Evolutionary conservation across 1,139 yeast genomes (phyloP).

Genomic region (Protomyces pachydermus): DNA sequence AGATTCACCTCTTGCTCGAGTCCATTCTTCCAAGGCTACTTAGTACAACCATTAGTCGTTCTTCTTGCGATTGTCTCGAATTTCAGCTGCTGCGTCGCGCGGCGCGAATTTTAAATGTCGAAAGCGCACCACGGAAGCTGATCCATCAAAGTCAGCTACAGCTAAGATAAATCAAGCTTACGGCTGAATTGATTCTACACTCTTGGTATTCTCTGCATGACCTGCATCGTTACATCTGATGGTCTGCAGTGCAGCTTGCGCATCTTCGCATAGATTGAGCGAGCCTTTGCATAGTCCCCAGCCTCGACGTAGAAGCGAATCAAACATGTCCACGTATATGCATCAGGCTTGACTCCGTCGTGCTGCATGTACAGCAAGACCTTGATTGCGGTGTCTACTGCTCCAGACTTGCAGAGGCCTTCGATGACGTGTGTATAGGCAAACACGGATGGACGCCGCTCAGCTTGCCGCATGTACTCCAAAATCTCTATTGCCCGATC

Average conservation of each 20-base stretch:
- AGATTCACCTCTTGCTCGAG: no score
- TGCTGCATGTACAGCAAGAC: slow-evolving; percentile 17
- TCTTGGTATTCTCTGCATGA: neutral
- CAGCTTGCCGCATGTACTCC: slow-evolving; percentile 9
- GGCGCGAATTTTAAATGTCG: no score
- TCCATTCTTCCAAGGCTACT: no score
- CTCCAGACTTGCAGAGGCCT: slow-evolving; percentile 5
- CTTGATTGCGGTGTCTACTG: slow-evolving; percentile 11
- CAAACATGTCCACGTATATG: slow-evolving; percentile 2
- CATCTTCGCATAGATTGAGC: neutral
- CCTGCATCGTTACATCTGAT: neutral
- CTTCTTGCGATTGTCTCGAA: no score
- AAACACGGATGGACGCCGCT: slow-evolving; percentile 6
- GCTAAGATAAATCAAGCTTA: neutral
- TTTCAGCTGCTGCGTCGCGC: no score
- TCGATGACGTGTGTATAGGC: slow-evolving; percentile 16
- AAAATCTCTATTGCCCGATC: slow-evolving; percentile 10
- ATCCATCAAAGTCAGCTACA: neutral
- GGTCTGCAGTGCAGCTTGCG: neutral
- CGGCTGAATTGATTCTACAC: neutral
- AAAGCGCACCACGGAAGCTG: no score
- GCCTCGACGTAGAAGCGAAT: slow-evolving; percentile 4
- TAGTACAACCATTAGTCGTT: no score
- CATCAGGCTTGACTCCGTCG: slow-evolving; percentile 11
- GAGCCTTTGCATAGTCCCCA: neutral